A percentile compares a stretch with the other conserved stretches of the same genome.
Conservation (phyloP, 1,139 yeast species). For the Lodderomyces oxycetoniae region DNA sequence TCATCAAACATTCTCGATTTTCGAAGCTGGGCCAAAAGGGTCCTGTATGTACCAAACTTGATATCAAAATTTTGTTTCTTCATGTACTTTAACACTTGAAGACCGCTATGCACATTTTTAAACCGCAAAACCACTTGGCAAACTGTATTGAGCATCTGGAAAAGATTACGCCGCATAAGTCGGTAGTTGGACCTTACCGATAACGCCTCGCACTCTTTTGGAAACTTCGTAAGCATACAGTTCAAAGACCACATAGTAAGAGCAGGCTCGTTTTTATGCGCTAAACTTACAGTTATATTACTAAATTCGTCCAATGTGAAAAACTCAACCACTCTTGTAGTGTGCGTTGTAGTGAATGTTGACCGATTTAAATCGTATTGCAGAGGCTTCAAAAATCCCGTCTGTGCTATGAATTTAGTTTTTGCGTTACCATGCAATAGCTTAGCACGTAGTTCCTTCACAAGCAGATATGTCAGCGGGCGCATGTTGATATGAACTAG, state of each 20-base stretch:
- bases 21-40: constrained; percentile 28
- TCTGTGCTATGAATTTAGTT: constrained; percentile 32
- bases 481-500: constrained; percentile 33
- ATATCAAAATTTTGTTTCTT: constrained; percentile 25
- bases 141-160: constrained; percentile 22
- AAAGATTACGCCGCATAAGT: background rate
- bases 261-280: constrained; percentile 27
- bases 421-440: constrained; percentile 28
- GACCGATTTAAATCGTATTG: constrained; percentile 33
- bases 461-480: constrained; percentile 16
- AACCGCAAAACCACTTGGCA: constrained; percentile 35
- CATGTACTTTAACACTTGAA: constrained; percentile 34
- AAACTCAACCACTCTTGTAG: constrained; percentile 28
- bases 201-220: constrained; percentile 18
- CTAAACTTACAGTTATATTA: constrained; percentile 21
- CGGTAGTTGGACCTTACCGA: no score
- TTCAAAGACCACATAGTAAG: constrained; percentile 33
- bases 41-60: constrained; percentile 21
- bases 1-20: constrained; percentile 29
- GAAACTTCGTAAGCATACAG: constrained; percentile 36
- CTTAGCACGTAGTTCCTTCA: constrained; percentile 21
- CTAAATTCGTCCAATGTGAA: constrained; percentile 27
- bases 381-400: constrained; percentile 34
- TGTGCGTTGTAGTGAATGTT: constrained; percentile 16
- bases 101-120: constrained; percentile 32